phyloP scores from a whole-genome alignment of 139 green algal genomes.

The Chlamydomonas sphaeroides region DNA sequence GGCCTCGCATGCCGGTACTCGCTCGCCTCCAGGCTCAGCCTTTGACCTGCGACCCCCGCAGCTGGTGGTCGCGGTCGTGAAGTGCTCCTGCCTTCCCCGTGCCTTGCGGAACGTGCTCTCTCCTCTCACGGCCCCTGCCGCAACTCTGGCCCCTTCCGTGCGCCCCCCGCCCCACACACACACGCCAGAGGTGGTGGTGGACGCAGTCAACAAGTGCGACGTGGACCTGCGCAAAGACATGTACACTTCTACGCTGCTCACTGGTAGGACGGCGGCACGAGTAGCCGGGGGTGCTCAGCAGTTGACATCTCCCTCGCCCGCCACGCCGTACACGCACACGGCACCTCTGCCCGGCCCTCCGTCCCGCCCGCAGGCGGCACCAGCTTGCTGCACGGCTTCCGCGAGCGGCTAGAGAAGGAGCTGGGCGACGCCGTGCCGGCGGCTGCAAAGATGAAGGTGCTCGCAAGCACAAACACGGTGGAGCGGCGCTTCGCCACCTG shows the following conservation, averaged over 20 bases:
- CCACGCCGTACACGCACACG: too few species aligned
- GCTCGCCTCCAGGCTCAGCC: too few species aligned
- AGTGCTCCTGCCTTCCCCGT: too few species aligned
- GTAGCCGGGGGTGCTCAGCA: too few species aligned
- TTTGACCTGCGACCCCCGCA: too few species aligned
- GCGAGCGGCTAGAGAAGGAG: constrained; percentile 89
- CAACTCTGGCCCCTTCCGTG: too few species aligned
- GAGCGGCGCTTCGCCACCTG: constrained; percentile 87
- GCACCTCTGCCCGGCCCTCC: too few species aligned
- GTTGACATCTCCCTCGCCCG: too few species aligned
- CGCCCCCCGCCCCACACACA: not conserved
- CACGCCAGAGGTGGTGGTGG: constrained; percentile 65
- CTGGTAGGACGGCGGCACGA: constrained; percentile 53
- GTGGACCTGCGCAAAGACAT: constrained; percentile 90
- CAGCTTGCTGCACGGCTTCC: constrained; percentile 69
- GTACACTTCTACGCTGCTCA: constrained; percentile 81
- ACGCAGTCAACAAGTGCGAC: constrained; percentile 84
- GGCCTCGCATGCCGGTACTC: too few species aligned
- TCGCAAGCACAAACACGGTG: constrained; percentile 74
- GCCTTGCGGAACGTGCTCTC: too few species aligned
- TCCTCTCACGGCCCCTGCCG: too few species aligned
- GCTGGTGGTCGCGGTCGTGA: too few species aligned
- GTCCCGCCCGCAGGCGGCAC: constrained; percentile 65
- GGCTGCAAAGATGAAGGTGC: constrained; percentile 84
- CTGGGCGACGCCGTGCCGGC: constrained; percentile 54